Evolutionary conservation across 345 rosid species (phyloP).

Genomic region (Rhodamnia argentea): DNA sequence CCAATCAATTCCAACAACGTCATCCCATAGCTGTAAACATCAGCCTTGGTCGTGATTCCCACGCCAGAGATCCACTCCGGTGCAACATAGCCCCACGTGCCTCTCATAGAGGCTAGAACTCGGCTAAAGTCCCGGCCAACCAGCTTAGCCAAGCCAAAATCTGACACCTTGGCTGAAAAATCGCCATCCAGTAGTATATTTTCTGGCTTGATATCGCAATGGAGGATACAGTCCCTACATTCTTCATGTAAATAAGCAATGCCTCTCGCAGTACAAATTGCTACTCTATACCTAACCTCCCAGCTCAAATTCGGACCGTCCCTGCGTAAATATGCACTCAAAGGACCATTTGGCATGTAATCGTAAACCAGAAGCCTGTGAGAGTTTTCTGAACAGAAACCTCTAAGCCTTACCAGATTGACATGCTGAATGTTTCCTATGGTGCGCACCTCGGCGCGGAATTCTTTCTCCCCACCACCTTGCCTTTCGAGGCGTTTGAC

Average conservation of each 20-base stretch:
- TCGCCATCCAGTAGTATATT: slow-evolving; percentile 68
- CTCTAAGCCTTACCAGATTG: slow-evolving; percentile 75
- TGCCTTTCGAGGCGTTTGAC: slow-evolving; percentile 74
- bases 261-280: slow-evolving; percentile 76
- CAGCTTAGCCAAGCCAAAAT: slow-evolving; percentile 86
- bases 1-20: slow-evolving; percentile 66
- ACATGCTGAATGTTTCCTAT: slow-evolving; percentile 83
- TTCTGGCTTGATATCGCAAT: slow-evolving; percentile 84
- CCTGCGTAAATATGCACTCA: slow-evolving; percentile 39
- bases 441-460: slow-evolving; percentile 70
- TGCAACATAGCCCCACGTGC: slow-evolving; percentile 89
- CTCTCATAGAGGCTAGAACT: slow-evolving; percentile 78
- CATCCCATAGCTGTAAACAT: slow-evolving; percentile 90
- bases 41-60: slow-evolving; percentile 74
- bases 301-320: slow-evolving; percentile 37
- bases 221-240: slow-evolving; percentile 84
- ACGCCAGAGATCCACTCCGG: slow-evolving; percentile 93
- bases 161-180: slow-evolving; percentile 70
- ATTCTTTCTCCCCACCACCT: slow-evolving; percentile 85
- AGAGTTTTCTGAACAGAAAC: slow-evolving; percentile 69
- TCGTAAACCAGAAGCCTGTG: slow-evolving; percentile 67
- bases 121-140: slow-evolving; percentile 82
- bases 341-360: slow-evolving; percentile 76
- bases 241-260: slow-evolving; percentile 68
- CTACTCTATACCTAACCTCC: slow-evolving; percentile 50